Evolutionary conservation across 805 yeast genomes (phyloP).

Genomic region (Yamadazyma tumulicola): DNA sequence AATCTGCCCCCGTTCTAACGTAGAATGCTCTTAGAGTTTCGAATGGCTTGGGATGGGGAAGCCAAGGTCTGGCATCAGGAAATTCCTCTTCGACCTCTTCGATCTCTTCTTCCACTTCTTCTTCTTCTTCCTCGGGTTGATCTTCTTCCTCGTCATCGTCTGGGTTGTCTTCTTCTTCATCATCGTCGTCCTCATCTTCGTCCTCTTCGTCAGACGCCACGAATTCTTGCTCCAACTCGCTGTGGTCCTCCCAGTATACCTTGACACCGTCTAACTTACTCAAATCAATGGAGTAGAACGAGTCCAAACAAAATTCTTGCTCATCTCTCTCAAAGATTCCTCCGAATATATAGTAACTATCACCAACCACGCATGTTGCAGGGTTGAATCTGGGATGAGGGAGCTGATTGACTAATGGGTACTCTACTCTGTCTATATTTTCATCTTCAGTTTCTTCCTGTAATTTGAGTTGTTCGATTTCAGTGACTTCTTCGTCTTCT

Average conservation of each 20-base stretch:
- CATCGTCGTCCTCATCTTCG: constrained; percentile 47
- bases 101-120: constrained; percentile 62
- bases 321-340: constrained; percentile 91
- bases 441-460: constrained; percentile 38
- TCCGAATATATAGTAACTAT: constrained; percentile 77
- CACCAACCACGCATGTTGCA: constrained; percentile 79
- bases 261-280: constrained; percentile 84
- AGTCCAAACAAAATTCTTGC: constrained; percentile 77
- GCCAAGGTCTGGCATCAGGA: constrained; percentile 94
- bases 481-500: constrained; percentile 39
- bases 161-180: constrained; percentile 51
- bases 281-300: constrained; percentile 81
- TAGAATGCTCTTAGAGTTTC: constrained; percentile 83
- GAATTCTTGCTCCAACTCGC: constrained; percentile 50
- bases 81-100: constrained; percentile 63
- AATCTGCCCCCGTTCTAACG: constrained; percentile 78
- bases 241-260: constrained; percentile 84
- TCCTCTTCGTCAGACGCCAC: constrained; percentile 65
- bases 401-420: constrained; percentile 54
- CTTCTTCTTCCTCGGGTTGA: constrained; percentile 40
- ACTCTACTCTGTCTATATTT: constrained; percentile 41
- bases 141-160: constrained; percentile 38
- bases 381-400: constrained; percentile 93
- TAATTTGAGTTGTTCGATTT: constrained; percentile 32
- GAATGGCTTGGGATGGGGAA: constrained; percentile 95